Evolutionary conservation across 1,139 yeast genomes (phyloP).

Genomic region (Martiniozyma asiatica): DNA sequence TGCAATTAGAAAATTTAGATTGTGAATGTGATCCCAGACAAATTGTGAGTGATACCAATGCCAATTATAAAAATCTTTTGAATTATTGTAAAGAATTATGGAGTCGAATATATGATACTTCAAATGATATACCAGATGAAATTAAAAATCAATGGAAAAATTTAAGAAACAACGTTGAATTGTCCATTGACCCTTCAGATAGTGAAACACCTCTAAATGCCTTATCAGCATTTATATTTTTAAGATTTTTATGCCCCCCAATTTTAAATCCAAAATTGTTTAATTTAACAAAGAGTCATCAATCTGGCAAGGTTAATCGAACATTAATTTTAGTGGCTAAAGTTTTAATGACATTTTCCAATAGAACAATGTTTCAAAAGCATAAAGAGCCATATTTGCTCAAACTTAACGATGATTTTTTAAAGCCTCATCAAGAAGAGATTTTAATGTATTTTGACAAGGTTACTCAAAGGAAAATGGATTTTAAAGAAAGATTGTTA

Average conservation of each 20-base stretch:
- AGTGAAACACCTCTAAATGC: conserved; percentile 51
- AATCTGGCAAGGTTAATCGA: conserved; percentile 59
- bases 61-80: conserved; percentile 41
- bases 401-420: conserved; percentile 50
- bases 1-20: conserved; percentile 34
- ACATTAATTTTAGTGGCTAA: conserved; percentile 79
- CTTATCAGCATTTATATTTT: conserved; percentile 69
- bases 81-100: conserved; percentile 56
- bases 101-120: conserved; percentile 55
- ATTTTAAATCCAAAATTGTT: conserved; percentile 79
- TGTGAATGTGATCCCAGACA: conserved; percentile 73
- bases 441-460: conserved; percentile 58
- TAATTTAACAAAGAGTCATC: conserved; percentile 58
- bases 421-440: conserved; percentile 45
- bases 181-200: conserved; percentile 46
- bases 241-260: conserved; percentile 86
- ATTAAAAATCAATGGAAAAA: conserved; percentile 50
- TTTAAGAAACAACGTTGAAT: conserved; percentile 49
- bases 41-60: conserved; percentile 25
- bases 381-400: conserved; percentile 77
- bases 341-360: conserved; percentile 67
- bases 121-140: conserved; percentile 65
- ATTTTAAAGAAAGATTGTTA: conserved; percentile 47
- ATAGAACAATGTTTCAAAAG: conserved; percentile 55
- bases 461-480: conserved; percentile 59